Conservation (phyloP, 257 asterid genomes). For the Solanum stenotomum region DNA sequence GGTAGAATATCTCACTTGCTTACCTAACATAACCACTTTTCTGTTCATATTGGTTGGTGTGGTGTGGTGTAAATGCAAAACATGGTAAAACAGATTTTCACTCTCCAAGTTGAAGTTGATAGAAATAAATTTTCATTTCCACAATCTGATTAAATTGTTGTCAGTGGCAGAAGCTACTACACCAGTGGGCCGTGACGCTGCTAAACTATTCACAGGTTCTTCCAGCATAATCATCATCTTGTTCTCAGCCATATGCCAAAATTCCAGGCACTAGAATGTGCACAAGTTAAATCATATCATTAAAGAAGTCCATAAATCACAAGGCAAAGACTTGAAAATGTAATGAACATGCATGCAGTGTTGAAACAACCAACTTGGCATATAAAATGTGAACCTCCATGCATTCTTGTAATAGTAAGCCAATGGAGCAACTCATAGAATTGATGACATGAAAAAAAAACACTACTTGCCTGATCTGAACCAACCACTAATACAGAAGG, state of each 20-base stretch:
- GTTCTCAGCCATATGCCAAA: conserved; percentile 32
- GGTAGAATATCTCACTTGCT: not conserved
- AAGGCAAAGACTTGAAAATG: not conserved
- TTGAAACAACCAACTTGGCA: not conserved
- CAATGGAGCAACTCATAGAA: not conserved
- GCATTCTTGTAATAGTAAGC: not conserved
- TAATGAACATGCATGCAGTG: not conserved
- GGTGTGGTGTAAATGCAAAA: not conserved
- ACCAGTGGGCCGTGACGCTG: conserved; percentile 10
- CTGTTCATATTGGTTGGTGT: not conserved
- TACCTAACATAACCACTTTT: not conserved
- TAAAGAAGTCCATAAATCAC: not conserved
- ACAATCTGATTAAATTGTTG: conserved; percentile 15
- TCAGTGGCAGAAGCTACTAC: conserved; percentile 24
- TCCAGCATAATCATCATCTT: conserved; percentile 9
- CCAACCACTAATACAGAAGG: conserved; percentile 24
- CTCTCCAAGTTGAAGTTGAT: not conserved
- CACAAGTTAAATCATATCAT: not conserved
- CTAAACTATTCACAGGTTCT: conserved; percentile 11
- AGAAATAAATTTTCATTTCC: conserved; percentile 14
- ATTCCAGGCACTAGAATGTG: conserved; percentile 25
- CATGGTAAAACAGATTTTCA: not conserved
- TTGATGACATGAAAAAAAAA: not conserved
- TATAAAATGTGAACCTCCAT: not conserved
- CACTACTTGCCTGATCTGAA: conserved; percentile 14